Conservation (phyloP, 768 basidiomycete species). For the Mycena epipterygia region DNA sequence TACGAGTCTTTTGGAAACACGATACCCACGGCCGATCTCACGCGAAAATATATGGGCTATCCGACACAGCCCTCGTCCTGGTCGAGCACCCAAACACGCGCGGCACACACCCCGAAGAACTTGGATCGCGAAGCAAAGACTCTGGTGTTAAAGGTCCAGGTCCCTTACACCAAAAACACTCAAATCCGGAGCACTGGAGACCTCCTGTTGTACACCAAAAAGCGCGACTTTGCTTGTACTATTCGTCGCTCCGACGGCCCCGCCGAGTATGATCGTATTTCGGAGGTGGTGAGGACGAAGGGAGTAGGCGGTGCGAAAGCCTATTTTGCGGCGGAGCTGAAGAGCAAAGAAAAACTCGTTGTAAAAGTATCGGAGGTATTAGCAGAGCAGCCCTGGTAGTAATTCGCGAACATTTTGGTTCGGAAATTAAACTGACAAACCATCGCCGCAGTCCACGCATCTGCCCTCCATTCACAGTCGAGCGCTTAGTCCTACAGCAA, state of each 20-base stretch:
- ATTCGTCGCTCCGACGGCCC: slow-evolving; percentile 49
- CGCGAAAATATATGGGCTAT: slow-evolving; percentile 20
- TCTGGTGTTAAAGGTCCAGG: slow-evolving; percentile 63
- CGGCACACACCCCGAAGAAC: slow-evolving; percentile 34
- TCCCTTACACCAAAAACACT: slow-evolving; percentile 48
- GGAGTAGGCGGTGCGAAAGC: slow-evolving; percentile 49
- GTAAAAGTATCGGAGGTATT: slow-evolving; percentile 66
- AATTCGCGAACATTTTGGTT: background rate
- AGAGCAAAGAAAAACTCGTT: slow-evolving; percentile 58
- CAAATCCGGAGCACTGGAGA: slow-evolving; percentile 33
- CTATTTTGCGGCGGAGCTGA: slow-evolving; percentile 39
- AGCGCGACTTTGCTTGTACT: slow-evolving; percentile 64
- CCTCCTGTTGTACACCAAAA: slow-evolving; percentile 66
- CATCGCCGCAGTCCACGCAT: no score
- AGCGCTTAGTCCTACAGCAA: no score
- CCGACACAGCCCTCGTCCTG: slow-evolving; percentile 12
- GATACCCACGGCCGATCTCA: slow-evolving; percentile 39
- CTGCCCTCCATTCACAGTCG: no score
- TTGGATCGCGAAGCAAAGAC: slow-evolving; percentile 29
- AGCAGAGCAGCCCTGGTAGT: slow-evolving; percentile 69
- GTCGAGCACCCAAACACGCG: slow-evolving; percentile 15
- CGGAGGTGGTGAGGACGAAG: slow-evolving; percentile 53
- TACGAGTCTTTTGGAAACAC: slow-evolving; percentile 47
- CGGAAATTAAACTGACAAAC: background rate
- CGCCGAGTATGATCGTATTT: slow-evolving; percentile 56